phyloP scores from a whole-genome alignment of 2,329 filamentous ascomycete species.

The Trichoderma breve region DNA sequence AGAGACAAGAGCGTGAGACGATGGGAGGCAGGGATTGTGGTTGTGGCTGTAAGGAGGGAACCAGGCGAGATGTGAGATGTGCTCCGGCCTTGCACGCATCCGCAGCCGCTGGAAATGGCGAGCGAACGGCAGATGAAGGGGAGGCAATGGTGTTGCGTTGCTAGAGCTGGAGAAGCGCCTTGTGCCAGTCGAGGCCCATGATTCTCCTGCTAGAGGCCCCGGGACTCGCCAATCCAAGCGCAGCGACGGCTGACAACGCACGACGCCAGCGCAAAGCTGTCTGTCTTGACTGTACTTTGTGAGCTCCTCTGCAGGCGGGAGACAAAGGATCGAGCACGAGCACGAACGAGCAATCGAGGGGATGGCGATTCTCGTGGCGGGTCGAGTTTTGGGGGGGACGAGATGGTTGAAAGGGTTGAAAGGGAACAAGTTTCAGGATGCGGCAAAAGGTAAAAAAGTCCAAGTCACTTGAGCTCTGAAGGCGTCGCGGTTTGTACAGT shows the following conservation, averaged over 20 bases:
- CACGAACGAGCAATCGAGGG: background rate
- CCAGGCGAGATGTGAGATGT: constrained; percentile 12
- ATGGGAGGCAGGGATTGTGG: constrained; percentile 23
- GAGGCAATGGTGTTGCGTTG: constrained; percentile 24
- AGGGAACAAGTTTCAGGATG: background rate
- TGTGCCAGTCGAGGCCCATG: constrained; percentile 37
- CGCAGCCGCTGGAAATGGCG: constrained; percentile 24
- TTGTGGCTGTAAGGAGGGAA: constrained; percentile 18
- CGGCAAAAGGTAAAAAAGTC: background rate
- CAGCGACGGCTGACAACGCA: constrained; percentile 19
- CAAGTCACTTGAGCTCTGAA: constrained; percentile 8
- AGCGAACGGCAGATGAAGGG: constrained; percentile 6
- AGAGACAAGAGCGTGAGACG: constrained; percentile 22
- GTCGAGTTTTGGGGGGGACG: background rate
- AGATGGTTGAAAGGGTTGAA: background rate
- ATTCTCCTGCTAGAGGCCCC: constrained; percentile 25
- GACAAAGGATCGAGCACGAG: background rate
- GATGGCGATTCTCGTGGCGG: background rate
- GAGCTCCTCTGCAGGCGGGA: background rate
- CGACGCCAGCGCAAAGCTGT: constrained; percentile 18
- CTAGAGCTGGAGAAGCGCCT: constrained; percentile 24
- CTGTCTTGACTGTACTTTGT: background rate
- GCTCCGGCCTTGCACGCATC: constrained; percentile 27
- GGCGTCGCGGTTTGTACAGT: constrained; percentile 5
- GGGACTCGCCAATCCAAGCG: constrained; percentile 19